Evolutionary conservation across 2,329 filamentous ascomycete genomes (phyloP), one percentile per base, ranked within the genome.

Genomic region (Xylaria arbuscula): DNA sequence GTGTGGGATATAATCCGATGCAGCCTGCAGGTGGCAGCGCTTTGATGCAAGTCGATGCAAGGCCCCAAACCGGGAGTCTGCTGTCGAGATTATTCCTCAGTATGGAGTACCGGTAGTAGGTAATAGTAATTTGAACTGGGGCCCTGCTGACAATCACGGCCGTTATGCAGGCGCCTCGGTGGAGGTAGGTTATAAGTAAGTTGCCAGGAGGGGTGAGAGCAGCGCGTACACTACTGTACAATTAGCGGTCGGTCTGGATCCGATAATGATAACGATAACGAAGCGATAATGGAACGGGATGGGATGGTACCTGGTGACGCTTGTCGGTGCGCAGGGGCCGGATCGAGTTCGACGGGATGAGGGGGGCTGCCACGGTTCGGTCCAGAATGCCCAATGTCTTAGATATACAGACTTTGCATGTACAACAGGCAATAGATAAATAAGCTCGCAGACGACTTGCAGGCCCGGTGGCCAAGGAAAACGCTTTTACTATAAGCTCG

Each of bases 191-290:
- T 57, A 42, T 53, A 60, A 51, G 51, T 60, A 50, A 42, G 40
- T 17, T 36, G 54, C 55, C 54, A 36, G 10, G 47, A 11, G 40
- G 42, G 47, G 51, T 17, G 24, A 19, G n/a, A 28, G 24, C 34
- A 40, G 50, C n/a, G 28, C 19, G 19, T 36, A 17, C 17, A 13
- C 8, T 47, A n/a, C 42, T 48, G 9, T 48, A 48, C 19, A 28
- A 51, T 64, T 60, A 62, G 60, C 56, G 64, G 51, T 50, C 36
- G 64, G 64, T 57, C 67, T 67, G 64, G 64, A 67, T 63, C 61
- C n/a, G 17, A 47, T 47, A 47, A 22, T 47, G 45, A 47, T 22
- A 61, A 28, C 38, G 24, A 57, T 57, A 57, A 17, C 22, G 22
- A 24, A 48, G 28, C 47, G 47, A 62, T 53, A 53, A 40, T 68